Evolutionary conservation across 2,329 filamentous ascomycete genomes (phyloP).

Genomic region (Botrytis hyacinthi): DNA sequence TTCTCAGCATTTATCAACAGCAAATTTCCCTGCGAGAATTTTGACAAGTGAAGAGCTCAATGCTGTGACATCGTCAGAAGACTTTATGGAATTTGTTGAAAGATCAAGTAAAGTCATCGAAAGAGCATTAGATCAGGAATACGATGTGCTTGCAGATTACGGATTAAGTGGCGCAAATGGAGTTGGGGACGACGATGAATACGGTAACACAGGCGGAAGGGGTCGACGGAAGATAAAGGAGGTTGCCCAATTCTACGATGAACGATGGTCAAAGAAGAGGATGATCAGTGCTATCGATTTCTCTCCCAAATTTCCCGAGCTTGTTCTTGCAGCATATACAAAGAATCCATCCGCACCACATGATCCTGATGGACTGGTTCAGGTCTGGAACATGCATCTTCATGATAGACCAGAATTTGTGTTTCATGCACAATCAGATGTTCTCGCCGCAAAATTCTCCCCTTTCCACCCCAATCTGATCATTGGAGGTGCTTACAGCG

Average conservation of each 20-base stretch:
- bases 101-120: slow-evolving; percentile 96
- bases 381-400: slow-evolving; percentile 96
- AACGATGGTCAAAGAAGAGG: slow-evolving; percentile 93
- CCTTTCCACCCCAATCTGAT: slow-evolving; percentile 97
- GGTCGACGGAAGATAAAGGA: slow-evolving; percentile 78
- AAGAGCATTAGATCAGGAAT: slow-evolving; percentile 89
- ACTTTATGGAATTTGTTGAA: slow-evolving; percentile 94
- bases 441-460: slow-evolving; percentile 95
- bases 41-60: slow-evolving; percentile 82
- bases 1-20: slow-evolving; percentile 44
- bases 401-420: slow-evolving; percentile 94
- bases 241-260: slow-evolving; percentile 88
- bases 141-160: slow-evolving; percentile 95
- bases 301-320: slow-evolving; percentile 90
- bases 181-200: slow-evolving; percentile 75
- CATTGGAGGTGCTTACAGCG: slow-evolving; percentile 92
- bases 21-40: slow-evolving; percentile 74
- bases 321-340: slow-evolving; percentile 91
- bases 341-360: slow-evolving; percentile 95
- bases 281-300: slow-evolving; percentile 97
- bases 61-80: slow-evolving; percentile 86
- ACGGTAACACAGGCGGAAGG: slow-evolving; percentile 66
- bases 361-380: slow-evolving; percentile 87
- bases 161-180: slow-evolving; percentile 72
- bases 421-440: slow-evolving; percentile 94